Conservation (phyloP, 352 stramenopile genomes). For the Chrysophaeum taylorii region DNA sequence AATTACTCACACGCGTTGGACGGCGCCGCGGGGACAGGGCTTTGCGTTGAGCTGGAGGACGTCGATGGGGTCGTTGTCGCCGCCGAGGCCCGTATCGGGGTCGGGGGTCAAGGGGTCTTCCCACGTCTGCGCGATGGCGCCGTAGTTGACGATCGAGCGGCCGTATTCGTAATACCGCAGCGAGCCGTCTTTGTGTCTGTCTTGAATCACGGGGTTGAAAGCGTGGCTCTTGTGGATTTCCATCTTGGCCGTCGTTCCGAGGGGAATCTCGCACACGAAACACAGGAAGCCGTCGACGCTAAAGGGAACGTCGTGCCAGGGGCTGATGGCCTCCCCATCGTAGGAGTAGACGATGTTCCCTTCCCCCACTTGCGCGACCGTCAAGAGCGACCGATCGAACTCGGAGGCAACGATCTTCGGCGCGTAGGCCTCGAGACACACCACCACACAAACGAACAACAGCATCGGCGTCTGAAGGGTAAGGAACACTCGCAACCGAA, state of each 20-base stretch:
- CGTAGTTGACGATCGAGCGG: slow-evolving; percentile 54
- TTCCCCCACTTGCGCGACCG: no score
- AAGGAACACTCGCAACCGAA: no score
- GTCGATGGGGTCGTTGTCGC: slow-evolving; percentile 79
- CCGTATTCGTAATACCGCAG: neutral
- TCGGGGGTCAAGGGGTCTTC: slow-evolving; percentile 71
- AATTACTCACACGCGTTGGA: slow-evolving; percentile 75
- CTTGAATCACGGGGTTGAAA: slow-evolving; percentile 79
- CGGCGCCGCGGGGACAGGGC: slow-evolving; percentile 54
- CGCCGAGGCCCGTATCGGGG: slow-evolving; percentile 43
- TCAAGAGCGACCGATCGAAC: no score
- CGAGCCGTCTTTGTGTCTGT: slow-evolving; percentile 58
- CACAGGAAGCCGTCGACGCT: slow-evolving; percentile 51
- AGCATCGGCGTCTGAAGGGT: no score
- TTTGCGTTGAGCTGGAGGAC: slow-evolving; percentile 65
- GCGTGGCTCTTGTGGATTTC: slow-evolving; percentile 66
- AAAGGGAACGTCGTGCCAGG: slow-evolving; percentile 70
- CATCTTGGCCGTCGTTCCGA: slow-evolving; percentile 58
- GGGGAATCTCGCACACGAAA: slow-evolving; percentile 78
- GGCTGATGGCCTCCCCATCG: slow-evolving; percentile 51
- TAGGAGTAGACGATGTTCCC: neutral
- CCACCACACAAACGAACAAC: no score
- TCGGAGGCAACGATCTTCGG: no score
- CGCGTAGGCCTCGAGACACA: no score
- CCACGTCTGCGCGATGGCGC: slow-evolving; percentile 75